These are phyloP conservation scores for Tolypocladium paradoxum DNA, from an alignment of 2,329 filamentous ascomycete genomes.

Conservation along the genomic window DNA sequence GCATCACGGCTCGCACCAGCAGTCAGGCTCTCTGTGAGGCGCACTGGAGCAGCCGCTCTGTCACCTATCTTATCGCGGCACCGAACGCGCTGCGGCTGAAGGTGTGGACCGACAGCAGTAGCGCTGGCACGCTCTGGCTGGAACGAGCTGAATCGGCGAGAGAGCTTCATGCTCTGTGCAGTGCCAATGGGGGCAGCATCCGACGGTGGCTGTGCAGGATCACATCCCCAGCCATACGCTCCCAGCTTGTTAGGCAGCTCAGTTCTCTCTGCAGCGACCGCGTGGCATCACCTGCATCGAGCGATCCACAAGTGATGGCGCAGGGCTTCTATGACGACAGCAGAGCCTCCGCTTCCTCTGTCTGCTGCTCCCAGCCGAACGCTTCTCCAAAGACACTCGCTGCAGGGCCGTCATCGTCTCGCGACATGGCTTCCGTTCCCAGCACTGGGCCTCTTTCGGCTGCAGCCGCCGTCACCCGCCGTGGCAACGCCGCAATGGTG, in stretches of 20 bases:
- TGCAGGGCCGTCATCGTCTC: neutral
- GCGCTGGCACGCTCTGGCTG: neutral
- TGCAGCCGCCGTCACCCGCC: neutral
- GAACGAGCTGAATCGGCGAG: neutral
- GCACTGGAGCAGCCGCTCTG: neutral
- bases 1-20: neutral
- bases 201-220: neutral
- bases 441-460: neutral
- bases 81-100: neutral
- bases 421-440: neutral
- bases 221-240: neutral
- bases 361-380: neutral
- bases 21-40: neutral
- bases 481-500: neutral
- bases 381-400: neutral
- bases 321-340: neutral
- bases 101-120: neutral
- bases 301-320: conserved; percentile 1
- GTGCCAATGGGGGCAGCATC: neutral
- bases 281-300: neutral
- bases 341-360: neutral
- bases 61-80: neutral
- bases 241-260: neutral
- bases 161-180: neutral
- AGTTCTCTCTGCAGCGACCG: neutral